A percentile compares a stretch with the other conserved stretches of the same genome.
Evolutionary conservation across 2,329 filamentous ascomycete species (phyloP).

Genomic region (Curvularia eragrostidis): DNA sequence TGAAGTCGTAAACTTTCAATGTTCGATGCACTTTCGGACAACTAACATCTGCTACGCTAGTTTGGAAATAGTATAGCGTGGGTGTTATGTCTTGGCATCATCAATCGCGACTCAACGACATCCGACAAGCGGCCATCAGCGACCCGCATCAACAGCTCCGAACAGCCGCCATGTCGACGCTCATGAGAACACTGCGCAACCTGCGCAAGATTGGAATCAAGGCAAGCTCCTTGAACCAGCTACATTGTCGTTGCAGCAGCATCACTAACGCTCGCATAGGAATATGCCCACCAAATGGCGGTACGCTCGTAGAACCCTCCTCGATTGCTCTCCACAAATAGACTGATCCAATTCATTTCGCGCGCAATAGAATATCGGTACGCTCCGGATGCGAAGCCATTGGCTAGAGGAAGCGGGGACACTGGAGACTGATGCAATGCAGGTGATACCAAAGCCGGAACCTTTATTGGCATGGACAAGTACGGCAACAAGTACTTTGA

Average conservation of each 20-base stretch:
- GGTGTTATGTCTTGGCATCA: slow-evolving; percentile 29
- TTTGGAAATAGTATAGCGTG: slow-evolving; percentile 8
- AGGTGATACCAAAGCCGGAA: slow-evolving; percentile 97
- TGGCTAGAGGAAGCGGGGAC: neutral
- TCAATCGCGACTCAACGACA: slow-evolving; percentile 26
- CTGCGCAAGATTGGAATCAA: slow-evolving; percentile 87
- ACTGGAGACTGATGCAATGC: slow-evolving; percentile 39
- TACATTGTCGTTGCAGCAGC: slow-evolving; percentile 4
- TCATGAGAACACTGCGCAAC: slow-evolving; percentile 85
- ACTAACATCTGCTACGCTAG: slow-evolving; percentile 18
- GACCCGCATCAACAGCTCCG: slow-evolving; percentile 20
- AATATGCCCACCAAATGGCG: slow-evolving; percentile 91
- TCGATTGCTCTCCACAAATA: slow-evolving; percentile 26
- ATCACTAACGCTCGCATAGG: slow-evolving; percentile 60
- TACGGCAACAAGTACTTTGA: slow-evolving; percentile 99
- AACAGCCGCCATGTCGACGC: slow-evolving; percentile 79
- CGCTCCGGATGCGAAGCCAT: slow-evolving; percentile 12
- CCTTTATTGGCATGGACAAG: slow-evolving; percentile 81
- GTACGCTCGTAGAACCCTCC: slow-evolving; percentile 62
- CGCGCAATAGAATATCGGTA: slow-evolving; percentile 49
- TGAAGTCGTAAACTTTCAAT: neutral
- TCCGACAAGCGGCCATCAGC: slow-evolving; percentile 17
- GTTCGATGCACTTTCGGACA: slow-evolving; percentile 30
- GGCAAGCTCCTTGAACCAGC: slow-evolving; percentile 58
- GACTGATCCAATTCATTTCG: slow-evolving; percentile 36